Percentiles rank a stretch among this genome's conserved stretches.
These are phyloP conservation scores for Candida parachauliodes DNA, from an alignment of 805 yeast genomes.

Conservation along the genomic window DNA sequence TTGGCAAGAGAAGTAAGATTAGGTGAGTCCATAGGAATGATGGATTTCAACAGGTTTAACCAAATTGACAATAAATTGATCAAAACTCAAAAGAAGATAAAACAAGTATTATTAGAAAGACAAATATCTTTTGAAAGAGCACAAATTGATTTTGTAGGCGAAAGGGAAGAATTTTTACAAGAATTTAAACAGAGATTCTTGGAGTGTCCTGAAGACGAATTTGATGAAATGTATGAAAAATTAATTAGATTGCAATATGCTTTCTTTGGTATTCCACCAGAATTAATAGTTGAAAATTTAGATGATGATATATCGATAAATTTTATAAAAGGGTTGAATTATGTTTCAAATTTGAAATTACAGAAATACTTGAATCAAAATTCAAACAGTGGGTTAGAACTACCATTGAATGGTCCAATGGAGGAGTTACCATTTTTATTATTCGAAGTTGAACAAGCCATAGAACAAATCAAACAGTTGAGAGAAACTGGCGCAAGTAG, in stretches of 20 bases:
- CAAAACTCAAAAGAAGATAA: slow-evolving; percentile 52
- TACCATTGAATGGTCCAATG: slow-evolving; percentile 37
- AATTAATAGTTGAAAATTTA: slow-evolving; percentile 52
- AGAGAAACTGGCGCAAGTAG: slow-evolving; percentile 37
- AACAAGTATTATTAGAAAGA: slow-evolving; percentile 85
- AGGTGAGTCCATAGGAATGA: slow-evolving; percentile 28
- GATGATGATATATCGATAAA: slow-evolving; percentile 47
- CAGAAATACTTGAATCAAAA: slow-evolving; percentile 28
- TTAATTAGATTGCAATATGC: slow-evolving; percentile 79
- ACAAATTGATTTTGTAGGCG: slow-evolving; percentile 39
- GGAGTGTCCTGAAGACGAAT: slow-evolving; percentile 48
- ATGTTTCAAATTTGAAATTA: slow-evolving; percentile 66
- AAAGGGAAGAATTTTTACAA: slow-evolving; percentile 46
- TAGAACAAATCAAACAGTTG: slow-evolving; percentile 45
- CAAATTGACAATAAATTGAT: slow-evolving; percentile 38
- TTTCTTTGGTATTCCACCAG: slow-evolving; percentile 78
- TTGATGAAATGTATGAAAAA: slow-evolving; percentile 57
- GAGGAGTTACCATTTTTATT: slow-evolving; percentile 41
- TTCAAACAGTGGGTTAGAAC: slow-evolving; percentile 17
- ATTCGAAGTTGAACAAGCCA: slow-evolving; percentile 35
- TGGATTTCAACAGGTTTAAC: slow-evolving; percentile 11
- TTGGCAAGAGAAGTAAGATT: slow-evolving; percentile 72
- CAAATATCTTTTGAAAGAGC: slow-evolving; percentile 66
- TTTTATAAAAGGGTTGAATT: slow-evolving; percentile 63
- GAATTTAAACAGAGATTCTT: slow-evolving; percentile 61